Base-by-base conservation (phyloP, 331 rosid species). In the Cydonia oblonga region DNA sequence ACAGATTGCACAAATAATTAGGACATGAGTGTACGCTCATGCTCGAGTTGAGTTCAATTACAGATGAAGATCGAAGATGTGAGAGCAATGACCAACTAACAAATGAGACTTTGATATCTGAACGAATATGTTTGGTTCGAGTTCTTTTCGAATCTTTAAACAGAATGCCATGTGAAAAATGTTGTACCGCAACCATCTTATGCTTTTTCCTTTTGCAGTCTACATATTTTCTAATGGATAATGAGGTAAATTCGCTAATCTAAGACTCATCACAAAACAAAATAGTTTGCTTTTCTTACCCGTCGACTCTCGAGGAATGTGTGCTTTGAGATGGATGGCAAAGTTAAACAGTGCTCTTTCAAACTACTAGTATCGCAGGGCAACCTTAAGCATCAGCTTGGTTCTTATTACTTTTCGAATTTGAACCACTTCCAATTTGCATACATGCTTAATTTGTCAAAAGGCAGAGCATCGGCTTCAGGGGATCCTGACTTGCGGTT, bases 401-500 rank as follows among this genome's bases (percentile, higher is more conserved):
- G 16, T 9, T 46, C 49, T 44, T 58, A 57, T 30, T 74, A 67
- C 67, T 65, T 79, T 75, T 86, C 88, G 25, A 86, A 86, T 65
- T 86, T 81, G 76, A 86, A 86, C 90, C 90, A 86, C 20, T 74
- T 79, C 90, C 90, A 86, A 35, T 84, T 84, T 1, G 85, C 90
- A 38, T 81, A 86, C 85, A 84, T 79, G 67, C 40, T 77, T 24
- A 68, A 76, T 72, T 80, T 77, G 7, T 81, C 78, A 5, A 84
- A 84, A 5, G 64, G 74, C 22, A 84, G 75, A 73, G 61, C 64
- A 24, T 69, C 70, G 3, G 23, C 30, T 46, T 53, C 28, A 58
- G 73, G 69, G 30, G 52, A 13, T 66, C 66, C 75, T 3, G 65
- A 64, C 72, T 60, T 69, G 2, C 46, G 56, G 67, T 75, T 5